phyloP scores from a whole-genome alignment of 768 basidiomycete species.

The Tricholoma sp. region DNA sequence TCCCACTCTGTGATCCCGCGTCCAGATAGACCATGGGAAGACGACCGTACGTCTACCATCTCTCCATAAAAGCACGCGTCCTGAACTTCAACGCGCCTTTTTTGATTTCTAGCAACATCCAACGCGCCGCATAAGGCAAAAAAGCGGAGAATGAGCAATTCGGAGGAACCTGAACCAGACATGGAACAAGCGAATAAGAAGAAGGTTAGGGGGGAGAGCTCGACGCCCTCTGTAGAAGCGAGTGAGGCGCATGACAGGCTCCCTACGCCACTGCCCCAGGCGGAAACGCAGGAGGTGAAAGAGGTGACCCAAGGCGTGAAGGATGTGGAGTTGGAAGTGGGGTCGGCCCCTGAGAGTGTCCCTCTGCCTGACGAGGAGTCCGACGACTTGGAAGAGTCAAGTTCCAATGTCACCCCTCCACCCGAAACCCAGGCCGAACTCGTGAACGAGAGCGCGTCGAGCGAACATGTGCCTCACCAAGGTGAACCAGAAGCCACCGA shows the following conservation, averaged over 20 bases:
- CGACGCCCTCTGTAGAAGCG: conserved; percentile 22
- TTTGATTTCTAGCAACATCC: conserved; percentile 52
- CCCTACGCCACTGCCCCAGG: conserved; percentile 23
- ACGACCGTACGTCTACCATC: conserved; percentile 54
- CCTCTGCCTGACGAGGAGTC: conserved; percentile 35
- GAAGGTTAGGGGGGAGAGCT: conserved; percentile 41
- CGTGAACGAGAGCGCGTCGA: conserved; percentile 8
- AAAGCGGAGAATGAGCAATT: conserved; percentile 59
- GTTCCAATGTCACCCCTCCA: conserved; percentile 18
- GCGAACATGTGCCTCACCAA: background rate
- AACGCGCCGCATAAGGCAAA: conserved; percentile 64
- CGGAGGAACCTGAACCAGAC: conserved; percentile 37
- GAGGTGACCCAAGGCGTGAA: conserved; percentile 69
- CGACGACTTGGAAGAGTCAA: conserved; percentile 32
- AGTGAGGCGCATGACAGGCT: conserved; percentile 14
- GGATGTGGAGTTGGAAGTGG: conserved; percentile 58
- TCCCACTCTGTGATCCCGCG: conserved; percentile 66
- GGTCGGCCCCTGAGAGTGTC: conserved; percentile 29
- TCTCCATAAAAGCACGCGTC: conserved; percentile 21
- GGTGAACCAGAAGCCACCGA: background rate
- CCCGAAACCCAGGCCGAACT: conserved; percentile 9
- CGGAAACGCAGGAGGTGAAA: conserved; percentile 52
- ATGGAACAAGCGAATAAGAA: conserved; percentile 37
- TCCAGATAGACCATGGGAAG: conserved; percentile 71
- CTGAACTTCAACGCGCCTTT: conserved; percentile 11